Percentiles rank a stretch among this genome's conserved stretches.
Evolutionary conservation across 2,329 filamentous ascomycete species (phyloP).

Genomic region (Chrysoporthe puriensis): DNA sequence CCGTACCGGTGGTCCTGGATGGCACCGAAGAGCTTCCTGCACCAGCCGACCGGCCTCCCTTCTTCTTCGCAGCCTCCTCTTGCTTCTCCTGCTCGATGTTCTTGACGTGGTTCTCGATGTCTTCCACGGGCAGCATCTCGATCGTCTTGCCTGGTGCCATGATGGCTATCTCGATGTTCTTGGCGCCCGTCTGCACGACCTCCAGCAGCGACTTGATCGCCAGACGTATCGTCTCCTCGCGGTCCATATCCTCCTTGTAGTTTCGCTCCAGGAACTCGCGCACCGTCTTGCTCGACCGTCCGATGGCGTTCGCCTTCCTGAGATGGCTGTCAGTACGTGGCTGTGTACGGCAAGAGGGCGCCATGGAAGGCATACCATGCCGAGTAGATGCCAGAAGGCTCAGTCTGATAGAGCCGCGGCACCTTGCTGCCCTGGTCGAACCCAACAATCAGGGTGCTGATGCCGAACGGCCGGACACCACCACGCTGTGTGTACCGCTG

Average conservation of each 20-base stretch:
- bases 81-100: conserved; percentile 99
- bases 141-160: conserved; percentile 92
- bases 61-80: conserved; percentile 97
- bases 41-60: conserved; percentile 76
- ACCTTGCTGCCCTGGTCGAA: conserved; percentile 92
- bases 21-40: conserved; percentile 74
- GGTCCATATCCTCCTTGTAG: conserved; percentile 97
- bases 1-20: conserved; percentile 59
- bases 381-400: conserved; percentile 99
- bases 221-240: conserved; percentile 92
- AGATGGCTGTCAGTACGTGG: conserved; percentile 22
- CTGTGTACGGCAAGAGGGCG: conserved; percentile 26
- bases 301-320: conserved; percentile 99
- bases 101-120: conserved; percentile 98
- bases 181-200: conserved; percentile 97
- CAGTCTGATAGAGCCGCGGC: conserved; percentile 93
- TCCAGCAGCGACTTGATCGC: conserved; percentile 98
- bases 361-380: conserved; percentile 72
- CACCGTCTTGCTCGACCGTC: conserved; percentile 97
- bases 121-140: conserved; percentile 92
- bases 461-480: conserved; percentile 97
- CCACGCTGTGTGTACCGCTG: conserved; percentile 99
- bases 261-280: conserved; percentile 98
- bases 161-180: conserved; percentile 99
- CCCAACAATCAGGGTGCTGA: conserved; percentile 97